phyloP scores from a whole-genome alignment of 768 basidiomycete species.

The Russula lepida region DNA sequence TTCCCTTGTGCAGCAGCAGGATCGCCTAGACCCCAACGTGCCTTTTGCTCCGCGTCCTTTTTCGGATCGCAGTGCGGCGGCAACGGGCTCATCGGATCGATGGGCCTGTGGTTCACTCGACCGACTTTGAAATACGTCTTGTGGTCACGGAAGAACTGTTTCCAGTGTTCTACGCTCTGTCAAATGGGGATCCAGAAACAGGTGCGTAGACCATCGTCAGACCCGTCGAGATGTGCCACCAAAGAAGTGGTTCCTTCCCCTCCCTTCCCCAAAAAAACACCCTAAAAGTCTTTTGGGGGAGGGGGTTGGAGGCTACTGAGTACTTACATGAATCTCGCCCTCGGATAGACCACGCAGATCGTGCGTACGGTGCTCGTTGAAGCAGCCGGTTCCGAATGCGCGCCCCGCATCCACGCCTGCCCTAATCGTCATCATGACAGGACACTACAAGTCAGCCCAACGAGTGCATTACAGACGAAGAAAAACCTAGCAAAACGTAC shows the following conservation, averaged over 20 bases:
- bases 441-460: background rate
- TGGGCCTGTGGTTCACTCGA: slow-evolving; percentile 62
- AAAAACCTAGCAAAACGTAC: slow-evolving; percentile 31
- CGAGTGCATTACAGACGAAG: background rate
- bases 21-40: slow-evolving; percentile 20
- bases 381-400: slow-evolving; percentile 91
- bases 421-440: slow-evolving; percentile 32
- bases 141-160: slow-evolving; percentile 77
- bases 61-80: slow-evolving; percentile 67
- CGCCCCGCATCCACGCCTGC: slow-evolving; percentile 86
- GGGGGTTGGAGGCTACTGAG: background rate
- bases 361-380: slow-evolving; percentile 82
- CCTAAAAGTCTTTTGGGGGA: background rate
- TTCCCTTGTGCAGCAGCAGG: background rate
- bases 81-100: slow-evolving; percentile 67
- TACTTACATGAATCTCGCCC: slow-evolving; percentile 48
- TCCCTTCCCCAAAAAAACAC: background rate
- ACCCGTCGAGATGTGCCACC: background rate
- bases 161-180: slow-evolving; percentile 82
- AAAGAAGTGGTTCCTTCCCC: background rate
- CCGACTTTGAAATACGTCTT: slow-evolving; percentile 75
- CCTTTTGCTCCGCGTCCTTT: slow-evolving; percentile 30
- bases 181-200: background rate
- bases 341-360: slow-evolving; percentile 78
- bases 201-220: background rate